Percentiles rank a stretch among this genome's conserved stretches.
phyloP scores from a whole-genome alignment of 345 rosid genomes.

The Rhizophora mangle region DNA sequence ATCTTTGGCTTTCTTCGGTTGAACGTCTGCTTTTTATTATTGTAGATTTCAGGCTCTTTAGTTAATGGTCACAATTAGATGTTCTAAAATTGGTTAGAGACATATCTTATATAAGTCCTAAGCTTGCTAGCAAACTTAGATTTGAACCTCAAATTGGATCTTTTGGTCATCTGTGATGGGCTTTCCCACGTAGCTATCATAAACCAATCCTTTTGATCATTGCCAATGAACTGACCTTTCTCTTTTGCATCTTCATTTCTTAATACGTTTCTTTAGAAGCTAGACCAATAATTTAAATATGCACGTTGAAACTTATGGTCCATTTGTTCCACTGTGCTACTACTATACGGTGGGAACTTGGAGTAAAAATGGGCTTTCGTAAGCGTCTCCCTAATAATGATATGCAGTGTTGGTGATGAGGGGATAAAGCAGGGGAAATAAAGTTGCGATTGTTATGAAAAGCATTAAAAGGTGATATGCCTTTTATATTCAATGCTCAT shows the following conservation, averaged over 20 bases:
- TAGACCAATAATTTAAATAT: constrained; percentile 2
- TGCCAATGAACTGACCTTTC: constrained; percentile 13
- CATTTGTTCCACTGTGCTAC: background rate
- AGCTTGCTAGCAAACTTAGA: too few relatives aligned
- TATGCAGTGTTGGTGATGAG: background rate
- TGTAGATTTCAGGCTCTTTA: constrained; percentile 9
- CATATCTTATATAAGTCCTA: background rate
- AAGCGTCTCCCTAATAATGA: background rate
- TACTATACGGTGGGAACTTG: background rate
- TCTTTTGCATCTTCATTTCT: constrained; percentile 11
- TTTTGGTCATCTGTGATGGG: background rate
- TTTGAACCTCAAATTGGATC: constrained; percentile 7
- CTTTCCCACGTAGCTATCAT: constrained; percentile 2
- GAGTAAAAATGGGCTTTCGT: constrained; percentile 3
- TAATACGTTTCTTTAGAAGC: constrained; percentile 1
- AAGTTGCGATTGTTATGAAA: background rate
- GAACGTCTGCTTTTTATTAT: background rate
- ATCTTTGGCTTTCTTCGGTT: background rate
- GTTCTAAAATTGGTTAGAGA: background rate
- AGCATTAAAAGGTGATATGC: constrained; percentile 14
- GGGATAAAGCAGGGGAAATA: background rate
- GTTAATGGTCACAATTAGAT: background rate
- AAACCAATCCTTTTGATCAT: constrained; percentile 11
- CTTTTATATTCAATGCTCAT: constrained; percentile 23
- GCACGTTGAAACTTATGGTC: background rate